Evolutionary conservation across 192 early-diverging fungal genomes (phyloP), one percentile per base, ranked within the genome.

Genomic region (Coemansia sp.): DNA sequence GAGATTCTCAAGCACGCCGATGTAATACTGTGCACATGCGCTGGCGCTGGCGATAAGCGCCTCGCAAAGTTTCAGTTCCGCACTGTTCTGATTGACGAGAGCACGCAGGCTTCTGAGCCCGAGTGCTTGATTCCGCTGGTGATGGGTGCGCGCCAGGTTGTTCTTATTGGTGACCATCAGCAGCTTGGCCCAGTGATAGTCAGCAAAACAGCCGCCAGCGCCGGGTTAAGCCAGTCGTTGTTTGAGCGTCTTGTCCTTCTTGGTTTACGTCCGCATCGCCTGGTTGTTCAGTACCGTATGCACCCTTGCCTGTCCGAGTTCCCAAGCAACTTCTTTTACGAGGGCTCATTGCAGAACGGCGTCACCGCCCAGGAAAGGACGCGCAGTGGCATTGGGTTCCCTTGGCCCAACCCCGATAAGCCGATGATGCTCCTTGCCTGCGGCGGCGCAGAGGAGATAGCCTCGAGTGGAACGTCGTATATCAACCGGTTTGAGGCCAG

Each of bases 201-300:
- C 83, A 97, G 94, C 84, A 98, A 98, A 75, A 93, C 94, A 48
- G 95, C 95, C 6, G 93, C 95, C 0, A 85, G 88, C 23, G 97
- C 97, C 6, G 97, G 97, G 20, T 78, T 98, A 29, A 92, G 89
- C 56, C 95, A 97, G 80, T 97, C 95, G 4, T 78, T 99, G 38
- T 99, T 99, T 75, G 97, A 99, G 80, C 88, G 97, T 22, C 83
- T 98, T 35, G 89, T 99, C 25, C 88, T 95, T 59, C 83, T 98
- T 19, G 94, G 94, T 19, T 84, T 95, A 32, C 87, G 95, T 6
- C 97, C 97, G 17, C 92, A 97, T 63, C 90, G 96, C 20, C 87
- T 99, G 17, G 93, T 97, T 59, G 95, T 99, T 5, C 97, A 99
- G 76, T 99, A 99, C 68, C 93, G 97, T 69, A 98, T 98, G 97